These are phyloP conservation scores for Yarrowia osloensis DNA, from an alignment of 805 yeast genomes.

Conservation along the genomic window DNA sequence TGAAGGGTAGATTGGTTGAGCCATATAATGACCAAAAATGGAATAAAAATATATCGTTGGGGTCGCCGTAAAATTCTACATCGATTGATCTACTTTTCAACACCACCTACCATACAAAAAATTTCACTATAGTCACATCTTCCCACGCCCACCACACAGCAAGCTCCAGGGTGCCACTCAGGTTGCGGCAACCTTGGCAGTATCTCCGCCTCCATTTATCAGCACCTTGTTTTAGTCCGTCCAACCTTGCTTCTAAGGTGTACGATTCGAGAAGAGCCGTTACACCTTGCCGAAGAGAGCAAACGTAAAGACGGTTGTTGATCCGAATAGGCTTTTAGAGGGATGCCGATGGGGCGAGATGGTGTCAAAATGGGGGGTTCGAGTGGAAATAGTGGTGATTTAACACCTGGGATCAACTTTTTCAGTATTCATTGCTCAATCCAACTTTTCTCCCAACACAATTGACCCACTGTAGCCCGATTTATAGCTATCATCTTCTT, in stretches of 20 bases:
- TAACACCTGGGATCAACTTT: background rate
- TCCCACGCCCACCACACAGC: background rate
- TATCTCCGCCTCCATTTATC: slow-evolving; percentile 6
- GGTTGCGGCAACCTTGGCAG: no score
- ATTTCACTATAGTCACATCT: no score
- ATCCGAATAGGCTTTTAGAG: background rate
- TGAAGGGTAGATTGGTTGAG: no score
- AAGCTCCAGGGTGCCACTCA: no score
- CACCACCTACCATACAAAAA: no score
- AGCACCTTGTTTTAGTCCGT: background rate
- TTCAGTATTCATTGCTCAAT: no score
- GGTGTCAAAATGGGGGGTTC: background rate
- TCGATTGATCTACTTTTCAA: background rate
- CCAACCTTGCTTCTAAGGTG: slow-evolving; percentile 10
- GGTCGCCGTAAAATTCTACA: background rate
- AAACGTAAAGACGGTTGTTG: background rate
- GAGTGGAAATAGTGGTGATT: no score
- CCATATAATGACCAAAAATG: no score
- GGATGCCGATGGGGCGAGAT: background rate
- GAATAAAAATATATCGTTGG: no score
- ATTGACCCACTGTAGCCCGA: background rate
- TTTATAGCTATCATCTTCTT: background rate
- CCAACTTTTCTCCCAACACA: background rate
- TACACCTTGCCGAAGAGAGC: background rate
- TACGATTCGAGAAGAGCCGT: background rate